Conservation (phyloP, 2,329 filamentous ascomycete species). For the Colletotrichum siamense region DNA sequence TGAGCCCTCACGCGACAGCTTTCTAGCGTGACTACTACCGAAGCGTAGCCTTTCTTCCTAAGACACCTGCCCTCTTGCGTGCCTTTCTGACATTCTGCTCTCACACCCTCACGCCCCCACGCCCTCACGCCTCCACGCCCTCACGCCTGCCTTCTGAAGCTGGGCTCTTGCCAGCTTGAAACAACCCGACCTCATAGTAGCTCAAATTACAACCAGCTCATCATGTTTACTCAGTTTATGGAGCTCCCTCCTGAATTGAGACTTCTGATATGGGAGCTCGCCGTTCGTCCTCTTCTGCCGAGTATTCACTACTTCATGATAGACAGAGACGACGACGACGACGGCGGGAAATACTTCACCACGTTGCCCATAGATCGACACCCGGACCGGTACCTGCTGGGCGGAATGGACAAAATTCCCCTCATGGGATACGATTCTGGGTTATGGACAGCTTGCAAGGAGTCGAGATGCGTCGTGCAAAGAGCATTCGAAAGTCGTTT, state of each 20-base stretch:
- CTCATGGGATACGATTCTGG: not conserved
- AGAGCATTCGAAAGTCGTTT: not conserved
- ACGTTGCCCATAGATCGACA: not conserved
- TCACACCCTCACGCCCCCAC: too few relatives aligned
- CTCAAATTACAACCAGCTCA: too few relatives aligned
- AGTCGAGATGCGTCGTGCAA: not conserved
- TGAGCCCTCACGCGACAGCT: too few relatives aligned
- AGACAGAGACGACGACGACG: not conserved
- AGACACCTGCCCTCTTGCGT: too few relatives aligned
- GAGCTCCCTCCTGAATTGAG: not conserved
- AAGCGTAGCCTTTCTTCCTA: too few relatives aligned
- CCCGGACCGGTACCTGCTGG: not conserved
- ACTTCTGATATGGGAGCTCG: not conserved
- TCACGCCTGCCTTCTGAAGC: too few relatives aligned
- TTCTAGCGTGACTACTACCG: too few relatives aligned
- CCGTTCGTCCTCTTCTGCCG: not conserved
- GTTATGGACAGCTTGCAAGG: not conserved
- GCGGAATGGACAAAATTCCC: not conserved
- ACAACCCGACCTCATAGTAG: too few relatives aligned
- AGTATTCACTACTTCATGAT: not conserved
- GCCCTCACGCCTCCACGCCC: too few relatives aligned
- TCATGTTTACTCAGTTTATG: not conserved
- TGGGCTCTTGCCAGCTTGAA: too few relatives aligned
- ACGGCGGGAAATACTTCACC: not conserved
- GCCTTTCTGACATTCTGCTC: too few relatives aligned